Base-by-base conservation (phyloP, 768 basidiomycete genomes). In the Hygrophorus russula region DNA sequence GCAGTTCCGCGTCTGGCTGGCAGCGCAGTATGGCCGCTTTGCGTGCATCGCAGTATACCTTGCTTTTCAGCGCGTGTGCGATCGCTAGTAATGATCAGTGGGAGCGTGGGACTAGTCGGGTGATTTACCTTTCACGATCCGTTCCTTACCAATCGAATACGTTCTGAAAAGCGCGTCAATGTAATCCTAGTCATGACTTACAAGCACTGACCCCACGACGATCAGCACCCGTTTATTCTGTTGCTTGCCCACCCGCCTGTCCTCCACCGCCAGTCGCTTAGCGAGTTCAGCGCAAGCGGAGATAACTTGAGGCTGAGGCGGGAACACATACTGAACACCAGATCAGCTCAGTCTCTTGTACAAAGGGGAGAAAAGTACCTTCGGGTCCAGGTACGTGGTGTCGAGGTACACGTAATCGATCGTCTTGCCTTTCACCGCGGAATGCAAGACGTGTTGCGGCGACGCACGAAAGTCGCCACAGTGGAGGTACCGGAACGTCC, bases 101-200 rank as follows among this genome's bases (percentile, higher is more conserved):
- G 42, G 38, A 41, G 30, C 12, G n/a, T 45, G 47, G 36, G 27
- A 30, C 39, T 19, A 9, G 18, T 20, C 24, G n/a, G 4, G 1
- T 9, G 12, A 40, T 52, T 27, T 45, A 88, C 90, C 91, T 74
- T 97, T 96, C 32, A 96, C 92, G 32, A 98, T 85, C 17, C 96
- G 80, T 60, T 99, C 96, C 59, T 99, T 99, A 32, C 96, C 96
- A 39, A 98, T 90, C 0, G 89, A 89, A 61, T 99, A 99, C 0
- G 96, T 97, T 8, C 91, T 90, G 47, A 32, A 43, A 27, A 39
- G 10, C 17, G 17, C 19, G 35, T 45, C 19, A 40, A 33, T n/a
- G 10, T 29, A 7, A 36, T 45, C 44, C 30, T 36, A 5, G 38
- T 30, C 30, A 46, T 20, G 7, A 35, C 14, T 35, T 17, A 19